Evolutionary conservation across 495 filamentous ascomycete species (phyloP).

Genomic region (Aspergillus egyptiacus): DNA sequence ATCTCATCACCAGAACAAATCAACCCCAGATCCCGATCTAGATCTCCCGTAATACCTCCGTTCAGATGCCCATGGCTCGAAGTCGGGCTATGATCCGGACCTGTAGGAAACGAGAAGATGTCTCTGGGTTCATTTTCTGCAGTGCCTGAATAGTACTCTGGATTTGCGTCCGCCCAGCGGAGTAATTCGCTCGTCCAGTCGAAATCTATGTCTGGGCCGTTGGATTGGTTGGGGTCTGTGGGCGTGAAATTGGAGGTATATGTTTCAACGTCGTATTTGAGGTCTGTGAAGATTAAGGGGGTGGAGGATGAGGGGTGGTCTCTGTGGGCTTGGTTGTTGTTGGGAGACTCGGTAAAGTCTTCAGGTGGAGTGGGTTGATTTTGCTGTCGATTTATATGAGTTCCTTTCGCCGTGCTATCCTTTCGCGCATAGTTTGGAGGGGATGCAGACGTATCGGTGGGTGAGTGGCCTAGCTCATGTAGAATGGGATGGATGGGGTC

Average conservation of each 20-base stretch:
- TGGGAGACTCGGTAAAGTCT: constrained; percentile 29
- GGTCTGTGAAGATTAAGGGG: constrained; percentile 6
- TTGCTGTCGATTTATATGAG: constrained; percentile 4
- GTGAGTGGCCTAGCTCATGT: neutral
- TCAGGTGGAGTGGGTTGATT: constrained; percentile 20
- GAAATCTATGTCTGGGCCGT: constrained; percentile 20
- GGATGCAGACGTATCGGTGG: neutral
- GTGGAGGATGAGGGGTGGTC: neutral
- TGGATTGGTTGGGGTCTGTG: constrained; percentile 3
- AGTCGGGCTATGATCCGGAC: neutral
- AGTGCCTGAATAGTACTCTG: constrained; percentile 3
- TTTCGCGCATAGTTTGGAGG: neutral
- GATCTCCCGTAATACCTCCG: constrained; percentile 36
- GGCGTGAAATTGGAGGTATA: constrained; percentile 20
- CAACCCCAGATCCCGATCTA: constrained; percentile 39
- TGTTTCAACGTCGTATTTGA: constrained; percentile 25
- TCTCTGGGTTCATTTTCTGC: constrained; percentile 17
- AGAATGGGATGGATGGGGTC: neutral
- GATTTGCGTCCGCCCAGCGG: constrained; percentile 19
- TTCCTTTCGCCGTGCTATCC: neutral
- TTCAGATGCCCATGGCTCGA: constrained; percentile 3
- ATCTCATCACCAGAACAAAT: constrained; percentile 29
- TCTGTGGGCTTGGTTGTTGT: neutral
- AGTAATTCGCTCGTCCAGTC: constrained; percentile 38
- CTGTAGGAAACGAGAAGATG: constrained; percentile 24